Percentiles rank a stretch among this genome's conserved stretches.
Conservation (phyloP, 345 rosid genomes). For the Jatropha curcas region DNA sequence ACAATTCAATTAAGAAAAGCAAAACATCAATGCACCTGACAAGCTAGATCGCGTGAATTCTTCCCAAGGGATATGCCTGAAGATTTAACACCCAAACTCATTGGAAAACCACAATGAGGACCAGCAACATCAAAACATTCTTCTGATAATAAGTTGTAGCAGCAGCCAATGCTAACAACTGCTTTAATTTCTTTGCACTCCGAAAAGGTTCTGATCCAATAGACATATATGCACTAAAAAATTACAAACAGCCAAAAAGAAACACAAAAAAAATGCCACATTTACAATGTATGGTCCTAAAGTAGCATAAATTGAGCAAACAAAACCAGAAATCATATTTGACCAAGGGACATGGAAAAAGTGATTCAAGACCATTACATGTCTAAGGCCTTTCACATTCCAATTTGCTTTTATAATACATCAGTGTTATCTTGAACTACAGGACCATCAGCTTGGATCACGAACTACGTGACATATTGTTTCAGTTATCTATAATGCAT, state of each 20-base stretch:
- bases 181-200: constrained; percentile 75
- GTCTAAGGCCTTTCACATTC: background rate
- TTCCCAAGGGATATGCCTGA: constrained; percentile 56
- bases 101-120: constrained; percentile 64
- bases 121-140: constrained; percentile 35
- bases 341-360: background rate
- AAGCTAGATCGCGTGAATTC: constrained; percentile 79
- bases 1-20: background rate
- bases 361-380: background rate
- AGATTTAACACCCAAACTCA: constrained; percentile 72
- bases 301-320: background rate
- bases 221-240: constrained; percentile 17
- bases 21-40: constrained; percentile 62
- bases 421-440: no score
- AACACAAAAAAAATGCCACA: background rate
- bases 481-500: background rate
- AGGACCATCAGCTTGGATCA: background rate
- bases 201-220: constrained; percentile 57
- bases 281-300: background rate
- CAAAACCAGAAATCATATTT: background rate
- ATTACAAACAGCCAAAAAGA: no score
- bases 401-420: no score
- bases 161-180: constrained; percentile 89
- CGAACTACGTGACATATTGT: background rate
- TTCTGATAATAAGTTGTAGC: constrained; percentile 90